A percentile compares a stretch with the other conserved stretches of the same genome.
These are phyloP conservation scores for Sporothrix euskadiensis DNA, from an alignment of 2,329 filamentous ascomycete species.

Conservation along the genomic window DNA sequence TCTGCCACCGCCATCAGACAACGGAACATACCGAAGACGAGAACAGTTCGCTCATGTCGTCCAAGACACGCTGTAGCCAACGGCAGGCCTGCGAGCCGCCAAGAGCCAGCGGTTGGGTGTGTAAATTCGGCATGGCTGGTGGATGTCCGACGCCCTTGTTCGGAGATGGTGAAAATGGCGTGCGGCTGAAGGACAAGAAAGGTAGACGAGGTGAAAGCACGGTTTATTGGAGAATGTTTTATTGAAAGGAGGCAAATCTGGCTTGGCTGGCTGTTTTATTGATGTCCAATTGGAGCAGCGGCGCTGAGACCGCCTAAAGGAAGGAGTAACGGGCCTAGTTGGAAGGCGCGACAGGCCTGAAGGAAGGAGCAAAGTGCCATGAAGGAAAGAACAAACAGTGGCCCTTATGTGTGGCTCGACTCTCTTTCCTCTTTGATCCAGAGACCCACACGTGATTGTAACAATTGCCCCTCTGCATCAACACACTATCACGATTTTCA, in stretches of 20 bases:
- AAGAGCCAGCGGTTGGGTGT: neutral
- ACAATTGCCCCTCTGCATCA: neutral
- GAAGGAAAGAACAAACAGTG: neutral
- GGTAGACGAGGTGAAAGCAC: neutral
- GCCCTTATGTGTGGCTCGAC: neutral
- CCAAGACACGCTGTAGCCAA: neutral
- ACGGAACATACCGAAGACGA: neutral
- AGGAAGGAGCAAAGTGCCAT: neutral
- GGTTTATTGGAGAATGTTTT: neutral
- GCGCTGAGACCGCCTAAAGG: neutral
- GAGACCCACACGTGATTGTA: neutral
- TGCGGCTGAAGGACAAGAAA: constrained; percentile 23
- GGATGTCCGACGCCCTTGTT: constrained; percentile 25
- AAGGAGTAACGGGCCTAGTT: neutral
- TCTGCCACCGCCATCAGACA: constrained; percentile 2
- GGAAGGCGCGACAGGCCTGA: neutral
- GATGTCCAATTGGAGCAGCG: neutral
- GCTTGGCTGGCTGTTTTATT: neutral
- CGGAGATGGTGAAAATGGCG: constrained; percentile 21
- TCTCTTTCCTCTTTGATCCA: neutral
- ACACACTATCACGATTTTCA: neutral
- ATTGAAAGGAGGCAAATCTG: neutral
- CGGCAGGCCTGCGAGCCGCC: constrained; percentile 1
- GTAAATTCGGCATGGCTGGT: neutral
- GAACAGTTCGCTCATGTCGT: neutral